Percentiles rank a stretch among this genome's conserved stretches.
Conservation (phyloP, 768 basidiomycete genomes). For the Terana coerulea region DNA sequence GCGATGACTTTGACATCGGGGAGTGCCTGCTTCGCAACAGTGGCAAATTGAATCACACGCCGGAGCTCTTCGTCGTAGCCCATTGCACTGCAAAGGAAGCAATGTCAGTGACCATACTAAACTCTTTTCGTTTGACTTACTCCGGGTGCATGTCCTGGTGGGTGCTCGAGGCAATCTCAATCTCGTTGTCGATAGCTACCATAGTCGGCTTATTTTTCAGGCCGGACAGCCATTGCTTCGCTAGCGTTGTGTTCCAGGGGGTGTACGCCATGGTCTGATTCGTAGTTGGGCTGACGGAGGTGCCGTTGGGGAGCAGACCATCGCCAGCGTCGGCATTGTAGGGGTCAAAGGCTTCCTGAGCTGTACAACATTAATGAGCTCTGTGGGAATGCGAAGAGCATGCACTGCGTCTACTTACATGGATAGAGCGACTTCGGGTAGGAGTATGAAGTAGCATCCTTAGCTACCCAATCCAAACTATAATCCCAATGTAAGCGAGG, state of each 20-base stretch:
- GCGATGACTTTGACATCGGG: slow-evolving; percentile 43
- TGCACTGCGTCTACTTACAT: slow-evolving; percentile 28
- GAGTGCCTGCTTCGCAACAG: slow-evolving; percentile 39
- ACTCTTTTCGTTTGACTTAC: background rate
- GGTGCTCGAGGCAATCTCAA: slow-evolving; percentile 49
- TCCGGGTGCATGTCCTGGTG: slow-evolving; percentile 56
- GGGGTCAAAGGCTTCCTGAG: slow-evolving; percentile 39
- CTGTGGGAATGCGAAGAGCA: background rate
- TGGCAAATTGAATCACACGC: slow-evolving; percentile 40
- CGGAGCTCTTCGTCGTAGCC: slow-evolving; percentile 49
- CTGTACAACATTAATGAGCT: slow-evolving; percentile 22
- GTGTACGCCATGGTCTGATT: slow-evolving; percentile 41
- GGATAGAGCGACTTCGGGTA: slow-evolving; percentile 43
- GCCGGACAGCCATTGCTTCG: slow-evolving; percentile 40
- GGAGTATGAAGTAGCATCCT: slow-evolving; percentile 50
- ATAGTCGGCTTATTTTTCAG: slow-evolving; percentile 45
- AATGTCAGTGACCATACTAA: too few relatives aligned
- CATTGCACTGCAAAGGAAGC: slow-evolving; percentile 25
- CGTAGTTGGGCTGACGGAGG: slow-evolving; percentile 34
- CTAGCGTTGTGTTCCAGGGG: slow-evolving; percentile 45
- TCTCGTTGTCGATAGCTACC: slow-evolving; percentile 52
- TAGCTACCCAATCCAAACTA: slow-evolving; percentile 55
- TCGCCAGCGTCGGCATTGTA: slow-evolving; percentile 47
- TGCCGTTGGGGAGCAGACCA: slow-evolving; percentile 47
- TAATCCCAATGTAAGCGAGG: too few relatives aligned